Conservation (phyloP, 1,284 basidiomycete genomes). For the Irpex sp. region DNA sequence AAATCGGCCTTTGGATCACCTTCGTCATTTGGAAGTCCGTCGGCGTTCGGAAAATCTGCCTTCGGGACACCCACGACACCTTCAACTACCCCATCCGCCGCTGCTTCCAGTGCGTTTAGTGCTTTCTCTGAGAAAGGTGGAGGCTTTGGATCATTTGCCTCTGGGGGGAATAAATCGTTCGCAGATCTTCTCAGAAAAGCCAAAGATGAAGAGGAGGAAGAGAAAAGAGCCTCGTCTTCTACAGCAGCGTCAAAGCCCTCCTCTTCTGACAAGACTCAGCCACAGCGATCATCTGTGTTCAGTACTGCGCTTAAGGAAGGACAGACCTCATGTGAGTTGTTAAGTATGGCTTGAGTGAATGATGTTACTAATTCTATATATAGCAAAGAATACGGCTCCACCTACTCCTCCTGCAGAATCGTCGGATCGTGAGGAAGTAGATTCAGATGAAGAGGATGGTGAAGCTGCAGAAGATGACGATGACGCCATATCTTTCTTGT, state of each 20-base stretch:
- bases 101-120: slow-evolving; percentile 42
- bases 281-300: neutral
- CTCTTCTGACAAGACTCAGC: neutral
- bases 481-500: slow-evolving; percentile 27
- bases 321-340: neutral
- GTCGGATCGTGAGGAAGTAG: slow-evolving; percentile 19
- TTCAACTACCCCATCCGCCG: slow-evolving; percentile 17
- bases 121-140: slow-evolving; percentile 23
- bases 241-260: neutral
- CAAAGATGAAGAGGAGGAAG: slow-evolving; percentile 23
- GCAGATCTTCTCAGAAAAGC: slow-evolving; percentile 34
- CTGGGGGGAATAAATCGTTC: slow-evolving; percentile 31
- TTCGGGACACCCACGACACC: slow-evolving; percentile 8
- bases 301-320: neutral
- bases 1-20: slow-evolving; percentile 33
- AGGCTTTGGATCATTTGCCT: slow-evolving; percentile 34
- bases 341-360: neutral
- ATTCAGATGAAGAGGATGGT: slow-evolving; percentile 19
- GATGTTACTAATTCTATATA: neutral
- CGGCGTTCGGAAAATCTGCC: slow-evolving; percentile 25
- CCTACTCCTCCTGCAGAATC: slow-evolving; percentile 3
- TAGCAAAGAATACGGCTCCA: neutral
- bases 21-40: slow-evolving; percentile 31
- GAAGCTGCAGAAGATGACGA: slow-evolving; percentile 27
- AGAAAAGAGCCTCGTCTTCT: neutral